phyloP scores from a whole-genome alignment of 148 eudicot species.

The Arbutus unedo region DNA sequence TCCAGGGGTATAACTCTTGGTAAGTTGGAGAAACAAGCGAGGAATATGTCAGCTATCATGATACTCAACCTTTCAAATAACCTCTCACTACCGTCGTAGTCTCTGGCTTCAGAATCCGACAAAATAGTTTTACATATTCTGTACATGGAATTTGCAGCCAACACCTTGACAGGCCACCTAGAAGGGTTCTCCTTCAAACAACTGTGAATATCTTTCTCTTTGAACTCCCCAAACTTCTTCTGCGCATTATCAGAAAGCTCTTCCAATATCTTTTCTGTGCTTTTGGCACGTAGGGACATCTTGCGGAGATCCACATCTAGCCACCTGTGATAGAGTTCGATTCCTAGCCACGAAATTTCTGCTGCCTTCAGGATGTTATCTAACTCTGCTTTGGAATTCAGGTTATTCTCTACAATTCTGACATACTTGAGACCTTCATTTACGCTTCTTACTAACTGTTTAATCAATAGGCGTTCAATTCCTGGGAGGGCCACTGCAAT shows the following conservation, averaged over 20 bases:
- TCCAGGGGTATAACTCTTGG: conserved; percentile 29
- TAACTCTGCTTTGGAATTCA: conserved; percentile 22
- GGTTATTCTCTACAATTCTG: conserved; percentile 33
- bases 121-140: conserved; percentile 41
- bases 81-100: conserved; percentile 19
- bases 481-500: conserved; percentile 42
- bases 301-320: conserved; percentile 44
- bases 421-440: conserved; percentile 35
- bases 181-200: conserved; percentile 33
- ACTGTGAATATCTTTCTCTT: background rate
- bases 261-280: conserved; percentile 32
- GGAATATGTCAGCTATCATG: conserved; percentile 39
- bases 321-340: conserved; percentile 45
- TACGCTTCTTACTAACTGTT: conserved; percentile 33
- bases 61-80: conserved; percentile 32
- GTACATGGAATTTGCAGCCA: conserved; percentile 57
- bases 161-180: conserved; percentile 39
- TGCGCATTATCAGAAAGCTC: conserved; percentile 33
- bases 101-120: conserved; percentile 16
- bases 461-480: conserved; percentile 16
- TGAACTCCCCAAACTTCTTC: conserved; percentile 27
- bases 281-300: conserved; percentile 20
- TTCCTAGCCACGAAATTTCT: conserved; percentile 39
- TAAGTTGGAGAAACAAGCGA: conserved; percentile 43
- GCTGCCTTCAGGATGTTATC: conserved; percentile 37